These are phyloP conservation scores for Euphrasia arctica DNA, from an alignment of 305 asterid species.

Conservation along the genomic window DNA sequence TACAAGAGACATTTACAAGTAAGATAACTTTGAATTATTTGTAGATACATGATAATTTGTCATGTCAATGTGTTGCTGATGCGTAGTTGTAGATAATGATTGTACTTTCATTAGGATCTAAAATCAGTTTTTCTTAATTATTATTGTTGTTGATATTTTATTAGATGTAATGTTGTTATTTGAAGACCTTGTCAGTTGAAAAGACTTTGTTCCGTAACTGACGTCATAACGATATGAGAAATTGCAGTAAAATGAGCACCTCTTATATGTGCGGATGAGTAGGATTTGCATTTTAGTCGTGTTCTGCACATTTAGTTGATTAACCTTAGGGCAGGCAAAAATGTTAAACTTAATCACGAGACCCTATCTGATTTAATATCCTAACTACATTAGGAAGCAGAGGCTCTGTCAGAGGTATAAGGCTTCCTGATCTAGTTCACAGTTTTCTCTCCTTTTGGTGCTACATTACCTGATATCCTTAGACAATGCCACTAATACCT, in stretches of 20 bases:
- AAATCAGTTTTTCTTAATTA: not conserved
- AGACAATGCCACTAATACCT: not conserved
- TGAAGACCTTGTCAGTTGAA: slow-evolving; percentile 2
- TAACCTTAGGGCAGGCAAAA: no score
- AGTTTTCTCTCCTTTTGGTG: not conserved
- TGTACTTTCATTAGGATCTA: not conserved
- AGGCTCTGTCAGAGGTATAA: no score
- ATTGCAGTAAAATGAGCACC: not conserved
- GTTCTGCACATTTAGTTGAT: slow-evolving; percentile 4
- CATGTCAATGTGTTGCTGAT: not conserved
- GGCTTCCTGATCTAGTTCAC: not conserved
- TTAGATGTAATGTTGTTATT: not conserved
- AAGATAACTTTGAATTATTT: slow-evolving; percentile 23
- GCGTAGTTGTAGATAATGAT: not conserved
- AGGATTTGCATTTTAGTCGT: not conserved
- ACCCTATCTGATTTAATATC: no score
- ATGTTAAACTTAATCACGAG: no score
- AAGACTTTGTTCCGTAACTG: not conserved
- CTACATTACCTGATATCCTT: not conserved
- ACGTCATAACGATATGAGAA: not conserved
- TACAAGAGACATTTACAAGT: slow-evolving; percentile 73
- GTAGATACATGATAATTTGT: slow-evolving; percentile 6
- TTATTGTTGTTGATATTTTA: not conserved
- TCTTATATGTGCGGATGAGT: not conserved
- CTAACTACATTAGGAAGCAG: no score